Evolutionary conservation across 2,329 filamentous ascomycete genomes (phyloP).

Genomic region (Penicillium sp.): DNA sequence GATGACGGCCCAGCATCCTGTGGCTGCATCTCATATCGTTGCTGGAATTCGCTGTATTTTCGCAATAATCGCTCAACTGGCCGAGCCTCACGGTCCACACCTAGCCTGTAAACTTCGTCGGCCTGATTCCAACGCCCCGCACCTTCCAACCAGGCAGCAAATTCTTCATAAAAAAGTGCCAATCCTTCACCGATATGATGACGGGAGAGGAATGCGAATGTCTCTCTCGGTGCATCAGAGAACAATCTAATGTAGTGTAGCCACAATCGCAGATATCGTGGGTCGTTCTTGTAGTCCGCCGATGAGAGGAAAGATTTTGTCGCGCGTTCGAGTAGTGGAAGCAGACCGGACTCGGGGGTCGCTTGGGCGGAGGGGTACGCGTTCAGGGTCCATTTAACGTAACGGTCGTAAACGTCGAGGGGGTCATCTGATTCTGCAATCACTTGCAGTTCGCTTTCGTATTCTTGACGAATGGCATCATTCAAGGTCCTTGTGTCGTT

Average conservation of each 20-base stretch:
- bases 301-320: constrained; percentile 87
- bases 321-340: constrained; percentile 84
- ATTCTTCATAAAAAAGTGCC: constrained; percentile 95
- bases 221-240: constrained; percentile 88
- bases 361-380: constrained; percentile 93
- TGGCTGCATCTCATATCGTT: constrained; percentile 68
- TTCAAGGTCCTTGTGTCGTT: constrained; percentile 75
- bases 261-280: constrained; percentile 90
- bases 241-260: constrained; percentile 91
- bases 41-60: constrained; percentile 91
- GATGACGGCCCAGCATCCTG: constrained; percentile 71
- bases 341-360: constrained; percentile 85
- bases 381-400: constrained; percentile 94
- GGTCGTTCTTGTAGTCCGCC: constrained; percentile 89
- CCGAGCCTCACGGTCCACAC: constrained; percentile 83
- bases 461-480: constrained; percentile 76
- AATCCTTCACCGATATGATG: constrained; percentile 84
- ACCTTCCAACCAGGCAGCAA: constrained; percentile 86
- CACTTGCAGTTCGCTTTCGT: constrained; percentile 76
- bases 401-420: constrained; percentile 91
- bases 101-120: constrained; percentile 88
- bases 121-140: constrained; percentile 84
- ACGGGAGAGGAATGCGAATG: constrained; percentile 85
- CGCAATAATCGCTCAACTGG: constrained; percentile 78
- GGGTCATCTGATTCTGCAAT: constrained; percentile 91